A percentile compares a stretch with the other conserved stretches of the same genome.
phyloP scores from a whole-genome alignment of 2,329 filamentous ascomycete species.

The Aspergillus amoenus region DNA sequence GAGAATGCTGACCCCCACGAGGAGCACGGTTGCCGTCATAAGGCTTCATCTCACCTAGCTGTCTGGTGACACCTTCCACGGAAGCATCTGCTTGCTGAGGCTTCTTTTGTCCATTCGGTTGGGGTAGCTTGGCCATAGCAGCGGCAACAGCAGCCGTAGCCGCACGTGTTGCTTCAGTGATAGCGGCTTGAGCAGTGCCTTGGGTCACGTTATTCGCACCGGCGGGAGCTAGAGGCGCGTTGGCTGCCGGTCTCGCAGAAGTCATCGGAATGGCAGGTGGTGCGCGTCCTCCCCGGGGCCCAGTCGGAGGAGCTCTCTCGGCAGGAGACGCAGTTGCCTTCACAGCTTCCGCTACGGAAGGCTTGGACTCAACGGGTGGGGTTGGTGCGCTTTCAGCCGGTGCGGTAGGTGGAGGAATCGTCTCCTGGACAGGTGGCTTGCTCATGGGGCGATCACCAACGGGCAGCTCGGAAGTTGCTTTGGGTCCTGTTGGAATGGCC shows the following conservation, averaged over 20 bases:
- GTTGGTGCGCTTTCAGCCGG: slow-evolving; percentile 33
- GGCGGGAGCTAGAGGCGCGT: slow-evolving; percentile 26
- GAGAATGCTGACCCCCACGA: slow-evolving; percentile 40
- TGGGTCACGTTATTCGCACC: slow-evolving; percentile 28
- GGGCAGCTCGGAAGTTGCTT: slow-evolving; percentile 45
- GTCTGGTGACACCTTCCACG: slow-evolving; percentile 45
- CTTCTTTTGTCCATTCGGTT: slow-evolving; percentile 37
- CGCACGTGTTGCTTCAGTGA: slow-evolving; percentile 49
- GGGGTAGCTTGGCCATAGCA: slow-evolving; percentile 52
- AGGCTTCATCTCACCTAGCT: slow-evolving; percentile 48
- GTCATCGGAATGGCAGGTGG: slow-evolving; percentile 49
- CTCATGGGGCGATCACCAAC: slow-evolving; percentile 37
- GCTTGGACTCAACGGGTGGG: slow-evolving; percentile 41
- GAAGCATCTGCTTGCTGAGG: slow-evolving; percentile 31
- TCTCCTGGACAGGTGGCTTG: slow-evolving; percentile 36
- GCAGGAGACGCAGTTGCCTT: slow-evolving; percentile 27
- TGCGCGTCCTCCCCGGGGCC: slow-evolving; percentile 44
- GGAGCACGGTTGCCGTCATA: slow-evolving; percentile 37
- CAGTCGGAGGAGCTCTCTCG: slow-evolving; percentile 25
- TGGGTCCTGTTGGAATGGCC: slow-evolving; percentile 32
- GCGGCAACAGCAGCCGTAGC: slow-evolving; percentile 52
- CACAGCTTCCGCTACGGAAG: slow-evolving; percentile 37
- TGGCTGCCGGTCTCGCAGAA: slow-evolving; percentile 33
- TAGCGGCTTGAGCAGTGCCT: slow-evolving; percentile 34
- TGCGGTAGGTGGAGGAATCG: slow-evolving; percentile 32